These are phyloP conservation scores for Termitomyces sp. DNA, from an alignment of 768 basidiomycete species.

Conservation along the genomic window DNA sequence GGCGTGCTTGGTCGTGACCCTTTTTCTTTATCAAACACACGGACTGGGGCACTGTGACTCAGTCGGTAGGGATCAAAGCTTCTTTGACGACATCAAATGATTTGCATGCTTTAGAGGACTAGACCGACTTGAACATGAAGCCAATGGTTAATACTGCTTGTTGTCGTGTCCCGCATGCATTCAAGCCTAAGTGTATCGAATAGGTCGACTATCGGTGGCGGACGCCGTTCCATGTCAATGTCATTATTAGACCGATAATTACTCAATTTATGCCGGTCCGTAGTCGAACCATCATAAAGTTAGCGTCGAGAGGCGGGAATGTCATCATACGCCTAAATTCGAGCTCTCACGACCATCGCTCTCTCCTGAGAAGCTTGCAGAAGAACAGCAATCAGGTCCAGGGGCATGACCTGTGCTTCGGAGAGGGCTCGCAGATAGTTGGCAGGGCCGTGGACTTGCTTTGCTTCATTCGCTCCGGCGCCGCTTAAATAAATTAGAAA, in stretches of 20 bases:
- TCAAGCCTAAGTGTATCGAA: not conserved
- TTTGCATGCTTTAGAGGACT: not conserved
- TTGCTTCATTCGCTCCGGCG: not conserved
- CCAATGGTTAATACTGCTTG: not conserved
- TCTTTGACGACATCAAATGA: not conserved
- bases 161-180: not conserved
- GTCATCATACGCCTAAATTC: not conserved
- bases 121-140: not conserved
- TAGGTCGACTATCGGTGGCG: not conserved
- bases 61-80: not conserved
- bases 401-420: not conserved
- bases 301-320: not conserved
- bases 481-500: not conserved
- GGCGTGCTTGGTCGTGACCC: too few relatives aligned
- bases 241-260: not conserved
- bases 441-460: not conserved
- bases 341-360: not conserved
- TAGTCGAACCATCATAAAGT: not conserved
- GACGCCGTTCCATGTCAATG: not conserved
- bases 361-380: not conserved
- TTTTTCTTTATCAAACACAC: too few relatives aligned
- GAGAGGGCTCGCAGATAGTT: not conserved
- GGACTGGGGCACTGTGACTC: too few relatives aligned
- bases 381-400: constrained; percentile 2
- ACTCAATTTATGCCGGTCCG: not conserved